Evolutionary conservation across 139 green algal genomes (phyloP).

Genomic region (Volvox reticuliferus): DNA sequence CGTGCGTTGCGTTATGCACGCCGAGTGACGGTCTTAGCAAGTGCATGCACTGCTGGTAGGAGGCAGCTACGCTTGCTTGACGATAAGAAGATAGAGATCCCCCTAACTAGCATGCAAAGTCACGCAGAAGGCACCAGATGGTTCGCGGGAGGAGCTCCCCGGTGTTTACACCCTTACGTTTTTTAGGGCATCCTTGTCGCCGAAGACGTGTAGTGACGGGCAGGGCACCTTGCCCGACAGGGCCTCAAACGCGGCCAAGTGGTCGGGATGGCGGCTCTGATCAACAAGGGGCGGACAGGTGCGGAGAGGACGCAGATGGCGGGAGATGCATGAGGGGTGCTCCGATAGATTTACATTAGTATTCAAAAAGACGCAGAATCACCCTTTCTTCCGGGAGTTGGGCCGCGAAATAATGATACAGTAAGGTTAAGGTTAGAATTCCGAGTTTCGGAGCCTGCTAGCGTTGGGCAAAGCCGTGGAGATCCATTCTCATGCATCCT

Average conservation of each 20-base stretch:
- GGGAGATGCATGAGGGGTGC: background rate
- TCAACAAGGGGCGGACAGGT: background rate
- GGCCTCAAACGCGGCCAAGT: slow-evolving; percentile 32
- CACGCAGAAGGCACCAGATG: background rate
- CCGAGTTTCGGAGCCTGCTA: no score
- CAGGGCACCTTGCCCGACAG: slow-evolving; percentile 40
- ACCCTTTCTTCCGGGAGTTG: no score
- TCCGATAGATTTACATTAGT: no score
- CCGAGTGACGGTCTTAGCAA: background rate
- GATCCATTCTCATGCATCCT: no score
- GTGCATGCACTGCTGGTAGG: no score
- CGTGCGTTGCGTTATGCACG: background rate
- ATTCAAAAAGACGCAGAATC: no score
- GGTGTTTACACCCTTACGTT: slow-evolving; percentile 17
- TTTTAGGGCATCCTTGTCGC: slow-evolving; percentile 62
- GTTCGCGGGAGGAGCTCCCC: background rate
- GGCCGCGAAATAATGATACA: no score
- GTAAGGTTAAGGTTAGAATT: no score
- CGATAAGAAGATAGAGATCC: no score
- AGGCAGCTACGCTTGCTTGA: background rate
- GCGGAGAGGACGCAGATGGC: slow-evolving; percentile 1
- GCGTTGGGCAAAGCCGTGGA: no score
- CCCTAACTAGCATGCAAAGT: background rate
- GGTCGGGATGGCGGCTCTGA: slow-evolving; percentile 55
- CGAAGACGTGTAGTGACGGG: slow-evolving; percentile 73